A percentile compares a stretch with the other conserved stretches of the same genome.
Evolutionary conservation across 805 yeast species (phyloP).

Genomic region (Metschnikowia hibisci): DNA sequence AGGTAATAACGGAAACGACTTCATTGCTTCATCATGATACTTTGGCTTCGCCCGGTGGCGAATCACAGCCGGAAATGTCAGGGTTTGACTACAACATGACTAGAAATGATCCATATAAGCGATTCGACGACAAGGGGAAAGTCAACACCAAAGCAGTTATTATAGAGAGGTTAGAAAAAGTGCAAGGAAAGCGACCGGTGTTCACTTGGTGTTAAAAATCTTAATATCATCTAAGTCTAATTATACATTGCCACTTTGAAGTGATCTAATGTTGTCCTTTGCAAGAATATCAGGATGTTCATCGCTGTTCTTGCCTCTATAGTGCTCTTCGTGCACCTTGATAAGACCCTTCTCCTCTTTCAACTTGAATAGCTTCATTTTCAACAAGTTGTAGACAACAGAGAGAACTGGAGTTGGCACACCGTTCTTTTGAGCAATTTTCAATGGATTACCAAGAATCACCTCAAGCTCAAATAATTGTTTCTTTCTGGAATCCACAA

Average conservation of each 20-base stretch:
- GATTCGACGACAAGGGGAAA: neutral
- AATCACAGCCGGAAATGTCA: constrained; percentile 12
- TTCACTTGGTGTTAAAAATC: constrained; percentile 54
- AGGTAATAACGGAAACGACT: neutral
- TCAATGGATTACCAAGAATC: constrained; percentile 63
- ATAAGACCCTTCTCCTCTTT: constrained; percentile 51
- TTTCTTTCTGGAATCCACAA: constrained; percentile 60
- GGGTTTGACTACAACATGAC: constrained; percentile 23
- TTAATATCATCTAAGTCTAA: neutral
- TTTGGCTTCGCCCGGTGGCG: neutral
- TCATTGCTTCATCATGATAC: constrained; percentile 1
- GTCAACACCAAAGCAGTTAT: constrained; percentile 45
- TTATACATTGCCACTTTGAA: neutral
- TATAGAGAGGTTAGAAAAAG: constrained; percentile 57
- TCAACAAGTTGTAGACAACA: constrained; percentile 55
- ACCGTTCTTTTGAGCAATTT: constrained; percentile 14
- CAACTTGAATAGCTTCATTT: constrained; percentile 56
- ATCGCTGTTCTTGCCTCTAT: constrained; percentile 15
- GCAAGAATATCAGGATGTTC: constrained; percentile 17
- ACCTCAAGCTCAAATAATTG: constrained; percentile 70
- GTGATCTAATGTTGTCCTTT: neutral
- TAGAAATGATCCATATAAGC: constrained; percentile 7
- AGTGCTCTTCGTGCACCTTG: constrained; percentile 13
- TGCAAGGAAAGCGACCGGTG: constrained; percentile 54
- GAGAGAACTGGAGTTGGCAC: constrained; percentile 53